Percentiles rank a stretch among this genome's conserved stretches.
Conservation (phyloP, 805 yeast genomes). For the Saccharomycopsis olivae region DNA sequence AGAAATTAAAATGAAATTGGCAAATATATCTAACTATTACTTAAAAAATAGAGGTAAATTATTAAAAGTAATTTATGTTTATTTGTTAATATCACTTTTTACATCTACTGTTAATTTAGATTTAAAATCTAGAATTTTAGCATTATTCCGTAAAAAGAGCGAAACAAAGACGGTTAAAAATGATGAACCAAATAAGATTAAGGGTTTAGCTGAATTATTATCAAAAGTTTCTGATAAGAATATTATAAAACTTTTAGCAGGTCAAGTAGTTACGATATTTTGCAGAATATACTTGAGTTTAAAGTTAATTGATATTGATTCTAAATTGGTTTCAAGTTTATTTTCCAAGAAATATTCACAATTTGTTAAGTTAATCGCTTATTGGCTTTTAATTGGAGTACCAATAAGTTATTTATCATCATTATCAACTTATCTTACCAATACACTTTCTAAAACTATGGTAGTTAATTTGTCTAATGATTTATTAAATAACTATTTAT, state of each 20-base stretch:
- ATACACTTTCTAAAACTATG: conserved; percentile 44
- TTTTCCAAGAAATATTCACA: conserved; percentile 57
- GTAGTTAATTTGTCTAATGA: conserved; percentile 54
- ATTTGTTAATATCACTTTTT: conserved; percentile 14
- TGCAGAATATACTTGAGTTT: conserved; percentile 65
- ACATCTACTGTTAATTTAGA: conserved; percentile 15
- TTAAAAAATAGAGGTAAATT: conserved; percentile 7
- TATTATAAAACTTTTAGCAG: conserved; percentile 26
- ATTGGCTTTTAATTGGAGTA: conserved; percentile 78
- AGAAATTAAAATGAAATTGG: no score
- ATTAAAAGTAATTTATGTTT: conserved; percentile 9
- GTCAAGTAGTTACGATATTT: conserved; percentile 52
- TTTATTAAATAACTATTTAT: conserved; percentile 62
- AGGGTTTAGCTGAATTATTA: conserved; percentile 9
- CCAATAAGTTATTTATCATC: conserved; percentile 82
- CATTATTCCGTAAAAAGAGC: conserved; percentile 20
- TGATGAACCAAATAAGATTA: conserved; percentile 18
- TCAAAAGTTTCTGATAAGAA: conserved; percentile 14
- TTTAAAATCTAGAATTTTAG: conserved; percentile 16
- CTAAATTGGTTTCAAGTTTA: conserved; percentile 70
- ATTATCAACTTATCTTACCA: conserved; percentile 49
- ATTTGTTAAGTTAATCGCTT: conserved; percentile 50
- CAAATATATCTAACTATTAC: no score
- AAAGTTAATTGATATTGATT: conserved; percentile 80
- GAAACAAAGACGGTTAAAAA: no score